Evolutionary conservation across 2,329 filamentous ascomycete species (phyloP).

Genomic region (Coleophoma eucalyptorum): DNA sequence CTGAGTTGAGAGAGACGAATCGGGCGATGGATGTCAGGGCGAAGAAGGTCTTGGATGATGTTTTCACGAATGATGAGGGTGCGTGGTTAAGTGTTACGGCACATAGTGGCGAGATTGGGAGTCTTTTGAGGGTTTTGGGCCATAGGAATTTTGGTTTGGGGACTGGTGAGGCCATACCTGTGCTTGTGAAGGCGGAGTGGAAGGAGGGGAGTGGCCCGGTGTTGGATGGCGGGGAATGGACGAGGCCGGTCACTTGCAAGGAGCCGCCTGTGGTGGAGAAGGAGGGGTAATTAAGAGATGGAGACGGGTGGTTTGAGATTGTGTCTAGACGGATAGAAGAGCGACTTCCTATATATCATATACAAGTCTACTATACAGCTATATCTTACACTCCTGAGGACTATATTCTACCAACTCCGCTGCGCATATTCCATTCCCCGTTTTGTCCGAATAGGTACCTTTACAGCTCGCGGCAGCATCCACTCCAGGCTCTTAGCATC

Average conservation of each 20-base stretch:
- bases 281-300: background rate
- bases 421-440: no score
- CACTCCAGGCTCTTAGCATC: background rate
- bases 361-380: no score
- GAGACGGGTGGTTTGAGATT: background rate
- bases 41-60: constrained; percentile 48
- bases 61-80: constrained; percentile 47
- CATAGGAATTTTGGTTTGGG: constrained; percentile 58
- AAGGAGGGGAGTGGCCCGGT: constrained; percentile 16
- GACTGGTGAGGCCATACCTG: constrained; percentile 68
- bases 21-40: constrained; percentile 45
- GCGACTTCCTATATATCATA: background rate
- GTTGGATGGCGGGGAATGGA: constrained; percentile 22
- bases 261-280: constrained; percentile 29
- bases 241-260: constrained; percentile 38
- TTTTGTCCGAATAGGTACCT: no score
- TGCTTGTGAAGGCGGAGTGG: constrained; percentile 57
- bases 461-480: background rate
- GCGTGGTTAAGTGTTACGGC: constrained; percentile 57
- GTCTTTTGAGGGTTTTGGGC: constrained; percentile 40
- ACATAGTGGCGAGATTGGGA: constrained; percentile 53
- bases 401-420: no score
- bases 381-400: background rate
- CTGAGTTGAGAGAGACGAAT: constrained; percentile 37
- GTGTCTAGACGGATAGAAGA: background rate